Percentiles rank a stretch among this genome's conserved stretches.
Evolutionary conservation across 73 alveolate genomes (phyloP).

Genomic region (Paramecium sexaurelia): DNA sequence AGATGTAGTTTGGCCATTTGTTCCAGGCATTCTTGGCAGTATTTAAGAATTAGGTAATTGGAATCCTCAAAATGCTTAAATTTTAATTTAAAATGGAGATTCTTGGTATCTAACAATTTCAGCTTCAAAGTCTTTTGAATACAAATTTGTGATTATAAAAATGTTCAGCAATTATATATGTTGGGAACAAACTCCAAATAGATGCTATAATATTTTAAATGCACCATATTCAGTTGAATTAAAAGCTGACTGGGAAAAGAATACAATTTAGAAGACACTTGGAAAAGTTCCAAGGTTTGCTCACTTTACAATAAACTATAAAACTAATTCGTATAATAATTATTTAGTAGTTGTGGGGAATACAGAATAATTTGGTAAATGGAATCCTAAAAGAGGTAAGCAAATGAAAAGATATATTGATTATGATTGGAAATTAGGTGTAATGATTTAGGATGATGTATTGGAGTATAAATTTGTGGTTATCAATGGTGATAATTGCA

Average conservation of each 20-base stretch:
- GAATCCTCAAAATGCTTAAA: background rate
- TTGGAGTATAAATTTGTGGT: background rate
- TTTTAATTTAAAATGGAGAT: background rate
- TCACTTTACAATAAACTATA: background rate
- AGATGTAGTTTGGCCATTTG: background rate
- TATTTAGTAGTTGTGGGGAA: background rate
- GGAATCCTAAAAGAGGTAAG: background rate
- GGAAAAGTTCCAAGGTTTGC: background rate
- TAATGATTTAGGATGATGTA: background rate
- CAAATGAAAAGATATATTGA: background rate
- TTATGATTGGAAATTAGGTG: background rate
- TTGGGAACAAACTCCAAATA: background rate
- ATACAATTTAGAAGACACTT: background rate
- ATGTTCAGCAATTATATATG: background rate
- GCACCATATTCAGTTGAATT: background rate
- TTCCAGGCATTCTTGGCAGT: background rate
- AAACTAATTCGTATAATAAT: background rate
- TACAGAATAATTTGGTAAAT: background rate
- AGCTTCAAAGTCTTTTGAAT: background rate
- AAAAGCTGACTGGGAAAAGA: background rate
- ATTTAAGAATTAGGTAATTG: background rate
- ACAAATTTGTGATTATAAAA: background rate
- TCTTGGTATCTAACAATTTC: background rate
- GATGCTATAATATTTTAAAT: background rate
- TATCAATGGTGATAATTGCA: background rate